Evolutionary conservation across 1,284 basidiomycete species (phyloP).

Genomic region (Rhodotorula glutinis): DNA sequence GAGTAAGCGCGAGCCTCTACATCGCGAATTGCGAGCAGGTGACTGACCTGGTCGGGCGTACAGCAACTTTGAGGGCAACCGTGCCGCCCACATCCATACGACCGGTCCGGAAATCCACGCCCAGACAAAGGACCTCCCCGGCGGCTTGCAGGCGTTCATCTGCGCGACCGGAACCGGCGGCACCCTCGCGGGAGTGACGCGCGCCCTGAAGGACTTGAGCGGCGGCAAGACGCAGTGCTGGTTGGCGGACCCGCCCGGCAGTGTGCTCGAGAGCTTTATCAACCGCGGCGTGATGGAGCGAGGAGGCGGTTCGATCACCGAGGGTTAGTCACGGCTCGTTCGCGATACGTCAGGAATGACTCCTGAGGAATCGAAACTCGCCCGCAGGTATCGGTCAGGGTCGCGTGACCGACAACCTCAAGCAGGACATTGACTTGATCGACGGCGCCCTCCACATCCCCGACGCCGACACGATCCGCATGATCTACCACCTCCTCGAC

Average conservation of each 20-base stretch:
- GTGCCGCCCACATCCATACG: slow-evolving; percentile 78
- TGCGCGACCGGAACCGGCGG: slow-evolving; percentile 95
- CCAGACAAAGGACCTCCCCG: slow-evolving; percentile 59
- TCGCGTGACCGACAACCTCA: slow-evolving; percentile 90
- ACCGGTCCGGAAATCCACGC: slow-evolving; percentile 98
- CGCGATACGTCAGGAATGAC: not conserved
- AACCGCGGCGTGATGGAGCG: slow-evolving; percentile 74
- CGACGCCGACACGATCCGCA: slow-evolving; percentile 84
- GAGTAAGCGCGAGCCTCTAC: slow-evolving; percentile 56
- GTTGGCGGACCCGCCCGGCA: slow-evolving; percentile 95
- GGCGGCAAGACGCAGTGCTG: slow-evolving; percentile 79
- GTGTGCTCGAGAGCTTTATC: slow-evolving; percentile 83
- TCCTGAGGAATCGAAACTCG: not conserved
- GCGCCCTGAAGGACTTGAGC: slow-evolving; percentile 79
- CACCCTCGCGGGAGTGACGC: slow-evolving; percentile 85
- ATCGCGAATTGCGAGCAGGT: too few relatives aligned
- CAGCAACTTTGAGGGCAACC: slow-evolving; percentile 58
- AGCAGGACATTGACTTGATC: slow-evolving; percentile 73
- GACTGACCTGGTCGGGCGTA: too few relatives aligned
- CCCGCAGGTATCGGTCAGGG: slow-evolving; percentile 88
- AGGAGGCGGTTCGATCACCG: slow-evolving; percentile 86
- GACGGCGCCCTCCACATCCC: slow-evolving; percentile 80
- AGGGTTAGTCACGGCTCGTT: slow-evolving; percentile 58
- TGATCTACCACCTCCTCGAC: slow-evolving; percentile 91
- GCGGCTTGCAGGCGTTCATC: slow-evolving; percentile 75